These are phyloP conservation scores for Nakaseomyces delphensis DNA, from an alignment of 1,139 yeast genomes.

Conservation along the genomic window DNA sequence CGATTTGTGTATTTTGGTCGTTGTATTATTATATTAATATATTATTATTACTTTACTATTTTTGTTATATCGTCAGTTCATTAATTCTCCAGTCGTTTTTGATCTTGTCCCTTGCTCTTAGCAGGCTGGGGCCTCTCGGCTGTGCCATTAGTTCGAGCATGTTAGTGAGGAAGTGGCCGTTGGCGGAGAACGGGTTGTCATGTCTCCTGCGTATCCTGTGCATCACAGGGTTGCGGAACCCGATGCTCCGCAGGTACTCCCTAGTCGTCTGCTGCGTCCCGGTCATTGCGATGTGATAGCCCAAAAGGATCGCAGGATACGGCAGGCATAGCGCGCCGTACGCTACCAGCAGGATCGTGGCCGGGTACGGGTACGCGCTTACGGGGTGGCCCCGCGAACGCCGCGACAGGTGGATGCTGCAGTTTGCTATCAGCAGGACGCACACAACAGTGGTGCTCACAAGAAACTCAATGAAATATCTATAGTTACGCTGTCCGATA, in stretches of 20 bases:
- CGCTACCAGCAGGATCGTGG: conserved; percentile 42
- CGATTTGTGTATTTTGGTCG: too few relatives aligned
- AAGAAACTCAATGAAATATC: conserved; percentile 46
- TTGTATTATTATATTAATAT: too few relatives aligned
- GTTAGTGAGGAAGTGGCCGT: conserved; percentile 32
- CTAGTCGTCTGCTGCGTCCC: conserved; percentile 61
- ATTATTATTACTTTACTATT: not conserved
- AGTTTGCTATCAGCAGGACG: conserved; percentile 20
- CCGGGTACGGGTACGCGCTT: conserved; percentile 31
- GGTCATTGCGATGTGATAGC: conserved; percentile 47
- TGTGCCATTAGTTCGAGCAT: conserved; percentile 42
- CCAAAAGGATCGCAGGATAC: conserved; percentile 49
- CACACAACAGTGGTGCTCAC: conserved; percentile 20
- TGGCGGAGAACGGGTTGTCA: conserved; percentile 38
- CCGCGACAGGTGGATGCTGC: conserved; percentile 16
- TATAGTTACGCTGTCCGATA: conserved; percentile 63
- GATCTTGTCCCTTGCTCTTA: conserved; percentile 33
- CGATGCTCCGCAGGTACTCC: conserved; percentile 44
- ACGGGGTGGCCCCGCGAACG: conserved; percentile 27
- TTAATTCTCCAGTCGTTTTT: conserved; percentile 41
- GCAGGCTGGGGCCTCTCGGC: conserved; percentile 39
- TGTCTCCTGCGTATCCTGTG: conserved; percentile 24
- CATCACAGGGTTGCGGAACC: conserved; percentile 28
- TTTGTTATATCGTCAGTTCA: not conserved
- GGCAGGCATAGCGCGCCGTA: conserved; percentile 38